phyloP scores from a whole-genome alignment of 257 asterid species.

The Apocynum venetum region DNA sequence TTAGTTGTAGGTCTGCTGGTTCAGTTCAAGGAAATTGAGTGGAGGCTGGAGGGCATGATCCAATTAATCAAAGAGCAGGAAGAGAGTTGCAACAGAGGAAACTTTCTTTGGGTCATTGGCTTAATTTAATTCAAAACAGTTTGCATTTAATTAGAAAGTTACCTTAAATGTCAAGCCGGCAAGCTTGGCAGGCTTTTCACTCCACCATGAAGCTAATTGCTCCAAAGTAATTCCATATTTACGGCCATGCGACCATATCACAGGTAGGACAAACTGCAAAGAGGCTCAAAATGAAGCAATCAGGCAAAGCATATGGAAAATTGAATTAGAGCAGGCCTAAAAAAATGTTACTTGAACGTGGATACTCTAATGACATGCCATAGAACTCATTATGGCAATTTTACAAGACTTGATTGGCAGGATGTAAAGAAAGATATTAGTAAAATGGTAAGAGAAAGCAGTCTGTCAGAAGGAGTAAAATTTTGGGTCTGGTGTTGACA shows the following conservation, averaged over 20 bases:
- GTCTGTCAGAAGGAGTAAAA: too few species aligned
- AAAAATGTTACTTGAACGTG: neutral
- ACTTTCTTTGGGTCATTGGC: neutral
- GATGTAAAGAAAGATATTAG: too few species aligned
- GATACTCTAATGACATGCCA: too few species aligned
- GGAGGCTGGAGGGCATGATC: too few species aligned
- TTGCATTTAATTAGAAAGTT: neutral
- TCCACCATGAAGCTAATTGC: conserved; percentile 90
- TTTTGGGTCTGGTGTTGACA: too few species aligned
- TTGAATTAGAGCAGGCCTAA: neutral
- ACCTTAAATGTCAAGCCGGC: conserved; percentile 79
- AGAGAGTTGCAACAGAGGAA: too few species aligned
- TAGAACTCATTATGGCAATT: too few species aligned
- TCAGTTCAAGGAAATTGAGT: neutral
- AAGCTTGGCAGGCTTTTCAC: conserved; percentile 93
- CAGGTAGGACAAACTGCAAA: conserved; percentile 87
- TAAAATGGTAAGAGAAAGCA: too few species aligned
- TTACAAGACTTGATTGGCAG: neutral
- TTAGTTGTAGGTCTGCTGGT: neutral
- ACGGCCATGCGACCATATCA: conserved; percentile 81
- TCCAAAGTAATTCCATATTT: conserved; percentile 53
- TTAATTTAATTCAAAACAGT: neutral
- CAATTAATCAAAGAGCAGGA: too few species aligned
- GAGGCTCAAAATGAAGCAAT: conserved; percentile 12
- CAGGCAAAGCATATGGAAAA: neutral